These are phyloP conservation scores for rapeseed (Brassica napus) DNA, from an alignment of 345 rosid genomes.

Conservation along the genomic window DNA sequence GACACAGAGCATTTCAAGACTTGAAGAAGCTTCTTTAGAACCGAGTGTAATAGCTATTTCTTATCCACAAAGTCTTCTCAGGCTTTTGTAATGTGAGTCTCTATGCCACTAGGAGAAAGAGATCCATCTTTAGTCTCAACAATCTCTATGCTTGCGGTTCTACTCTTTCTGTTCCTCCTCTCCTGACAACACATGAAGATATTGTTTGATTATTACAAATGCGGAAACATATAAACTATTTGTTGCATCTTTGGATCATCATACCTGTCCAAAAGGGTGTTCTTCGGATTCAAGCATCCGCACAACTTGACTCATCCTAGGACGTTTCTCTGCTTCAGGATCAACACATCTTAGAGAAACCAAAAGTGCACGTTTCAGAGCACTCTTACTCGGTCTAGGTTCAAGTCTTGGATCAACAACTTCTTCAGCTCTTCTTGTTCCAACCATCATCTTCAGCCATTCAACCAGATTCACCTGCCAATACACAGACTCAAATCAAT, in stretches of 20 bases:
- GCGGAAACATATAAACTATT: not conserved
- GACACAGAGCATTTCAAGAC: constrained; percentile 12
- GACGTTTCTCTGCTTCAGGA: constrained; percentile 85
- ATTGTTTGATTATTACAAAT: not conserved
- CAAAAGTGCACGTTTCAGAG: constrained; percentile 72
- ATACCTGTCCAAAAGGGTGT: constrained; percentile 81
- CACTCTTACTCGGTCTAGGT: constrained; percentile 69
- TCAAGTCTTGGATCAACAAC: constrained; percentile 81
- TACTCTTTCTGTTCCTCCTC: constrained; percentile 73
- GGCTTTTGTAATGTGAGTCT: constrained; percentile 38
- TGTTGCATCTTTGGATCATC: constrained; percentile 2
- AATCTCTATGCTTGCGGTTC: constrained; percentile 70
- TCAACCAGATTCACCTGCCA: constrained; percentile 90
- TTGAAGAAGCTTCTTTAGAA: constrained; percentile 8
- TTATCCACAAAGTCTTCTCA: constrained; percentile 45
- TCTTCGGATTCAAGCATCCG: constrained; percentile 90
- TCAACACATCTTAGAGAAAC: constrained; percentile 91
- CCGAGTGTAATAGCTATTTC: constrained; percentile 19
- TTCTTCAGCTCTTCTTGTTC: constrained; percentile 90
- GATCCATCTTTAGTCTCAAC: constrained; percentile 57
- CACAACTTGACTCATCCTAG: constrained; percentile 87
- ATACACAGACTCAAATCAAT: not conserved
- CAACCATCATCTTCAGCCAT: constrained; percentile 97
- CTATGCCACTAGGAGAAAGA: constrained; percentile 40
- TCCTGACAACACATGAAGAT: constrained; percentile 50